phyloP scores from a whole-genome alignment of 2,329 filamentous ascomycete species.

The Aspergillus puulaauensis region DNA sequence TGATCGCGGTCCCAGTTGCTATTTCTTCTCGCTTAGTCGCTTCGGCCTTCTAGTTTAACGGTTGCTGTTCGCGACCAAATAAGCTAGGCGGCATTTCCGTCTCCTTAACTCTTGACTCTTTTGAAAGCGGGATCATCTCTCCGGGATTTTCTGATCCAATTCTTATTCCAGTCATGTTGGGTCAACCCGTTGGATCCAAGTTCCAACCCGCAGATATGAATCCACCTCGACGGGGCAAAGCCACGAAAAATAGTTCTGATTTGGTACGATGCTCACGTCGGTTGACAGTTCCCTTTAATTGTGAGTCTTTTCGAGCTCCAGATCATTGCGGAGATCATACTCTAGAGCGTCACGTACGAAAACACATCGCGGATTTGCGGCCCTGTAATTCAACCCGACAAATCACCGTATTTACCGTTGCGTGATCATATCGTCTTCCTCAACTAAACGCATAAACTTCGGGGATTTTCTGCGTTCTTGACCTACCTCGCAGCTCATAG shows the following conservation, averaged over 20 bases:
- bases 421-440: not conserved
- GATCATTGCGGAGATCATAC: not conserved
- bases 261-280: not conserved
- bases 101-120: not conserved
- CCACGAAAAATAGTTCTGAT: not conserved
- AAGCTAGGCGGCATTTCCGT: not conserved
- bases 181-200: not conserved
- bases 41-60: not conserved
- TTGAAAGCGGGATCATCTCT: slow-evolving; percentile 3
- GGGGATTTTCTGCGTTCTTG: not conserved
- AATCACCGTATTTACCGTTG: not conserved
- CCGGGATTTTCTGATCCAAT: not conserved
- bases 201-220: not conserved
- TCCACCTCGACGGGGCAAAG: not conserved
- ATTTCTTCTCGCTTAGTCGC: slow-evolving; percentile 2
- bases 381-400: not conserved
- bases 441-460: not conserved
- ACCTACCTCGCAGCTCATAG: not conserved
- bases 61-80: not conserved
- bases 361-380: not conserved
- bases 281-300: not conserved
- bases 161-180: not conserved
- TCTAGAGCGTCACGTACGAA: too few relatives aligned
- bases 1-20: not conserved
- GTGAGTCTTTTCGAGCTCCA: not conserved